phyloP scores from a whole-genome alignment of 2,329 filamentous ascomycete species.

The Sphaerulina vaccinii region DNA sequence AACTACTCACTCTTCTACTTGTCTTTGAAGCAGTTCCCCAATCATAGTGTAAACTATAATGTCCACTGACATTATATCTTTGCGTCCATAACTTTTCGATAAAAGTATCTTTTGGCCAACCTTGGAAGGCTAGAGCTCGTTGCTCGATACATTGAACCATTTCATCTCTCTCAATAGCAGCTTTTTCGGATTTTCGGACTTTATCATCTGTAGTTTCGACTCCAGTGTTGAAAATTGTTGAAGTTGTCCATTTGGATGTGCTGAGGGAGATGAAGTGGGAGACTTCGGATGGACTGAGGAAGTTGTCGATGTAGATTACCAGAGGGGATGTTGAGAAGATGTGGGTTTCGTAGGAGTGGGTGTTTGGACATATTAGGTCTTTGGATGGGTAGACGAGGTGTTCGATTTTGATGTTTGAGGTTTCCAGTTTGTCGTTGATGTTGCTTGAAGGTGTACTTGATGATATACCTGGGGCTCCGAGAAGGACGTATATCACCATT shows the following conservation, averaged over 20 bases:
- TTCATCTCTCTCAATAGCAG: constrained; percentile 48
- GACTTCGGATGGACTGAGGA: constrained; percentile 19
- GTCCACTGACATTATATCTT: constrained; percentile 57
- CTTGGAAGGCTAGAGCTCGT: constrained; percentile 59
- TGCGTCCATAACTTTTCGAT: constrained; percentile 63
- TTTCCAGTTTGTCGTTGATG: neutral
- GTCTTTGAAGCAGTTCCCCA: constrained; percentile 46
- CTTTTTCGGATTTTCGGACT: constrained; percentile 55
- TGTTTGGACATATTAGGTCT: constrained; percentile 40
- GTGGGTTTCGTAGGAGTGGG: constrained; percentile 46
- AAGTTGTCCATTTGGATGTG: constrained; percentile 52
- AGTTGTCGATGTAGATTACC: constrained; percentile 54
- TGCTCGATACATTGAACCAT: constrained; percentile 59
- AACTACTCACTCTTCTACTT: constrained; percentile 51
- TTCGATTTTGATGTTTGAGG: constrained; percentile 35
- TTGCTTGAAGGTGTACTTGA: neutral
- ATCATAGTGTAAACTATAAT: constrained; percentile 61
- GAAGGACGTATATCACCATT: constrained; percentile 34
- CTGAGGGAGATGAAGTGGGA: constrained; percentile 25
- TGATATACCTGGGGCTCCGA: constrained; percentile 34
- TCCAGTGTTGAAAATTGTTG: constrained; percentile 54
- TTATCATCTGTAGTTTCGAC: constrained; percentile 48
- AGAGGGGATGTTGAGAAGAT: constrained; percentile 55
- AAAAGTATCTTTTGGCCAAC: constrained; percentile 58
- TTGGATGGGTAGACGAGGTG: constrained; percentile 44